These are phyloP conservation scores for Alternaria consortialis DNA, from an alignment of 2,329 filamentous ascomycete genomes.

Conservation along the genomic window DNA sequence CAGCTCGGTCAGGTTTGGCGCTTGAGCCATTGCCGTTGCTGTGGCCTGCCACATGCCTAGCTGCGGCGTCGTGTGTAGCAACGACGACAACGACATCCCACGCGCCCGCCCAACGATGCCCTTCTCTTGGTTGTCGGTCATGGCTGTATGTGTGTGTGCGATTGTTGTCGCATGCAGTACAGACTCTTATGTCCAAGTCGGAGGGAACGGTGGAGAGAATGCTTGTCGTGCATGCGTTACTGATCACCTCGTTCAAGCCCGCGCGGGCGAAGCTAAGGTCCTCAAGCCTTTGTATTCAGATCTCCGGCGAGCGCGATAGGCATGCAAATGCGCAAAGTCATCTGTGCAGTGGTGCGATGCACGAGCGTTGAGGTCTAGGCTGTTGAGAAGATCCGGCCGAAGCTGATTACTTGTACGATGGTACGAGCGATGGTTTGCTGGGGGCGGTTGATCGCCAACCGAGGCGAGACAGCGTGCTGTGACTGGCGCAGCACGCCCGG, in stretches of 20 bases:
- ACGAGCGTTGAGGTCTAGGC: not conserved
- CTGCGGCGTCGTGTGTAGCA: constrained; percentile 48
- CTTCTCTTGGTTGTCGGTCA: constrained; percentile 19
- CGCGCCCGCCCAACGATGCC: constrained; percentile 30
- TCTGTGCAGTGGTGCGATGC: not conserved
- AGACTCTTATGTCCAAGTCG: not conserved
- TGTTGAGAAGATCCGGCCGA: not conserved
- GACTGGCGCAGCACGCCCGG: not conserved
- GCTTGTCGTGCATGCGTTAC: not conserved
- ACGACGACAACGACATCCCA: constrained; percentile 38
- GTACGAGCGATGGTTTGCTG: not conserved
- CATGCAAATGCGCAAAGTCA: not conserved
- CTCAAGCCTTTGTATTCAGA: not conserved
- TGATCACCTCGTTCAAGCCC: not conserved
- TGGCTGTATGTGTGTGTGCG: not conserved
- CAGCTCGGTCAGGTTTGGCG: constrained; percentile 54
- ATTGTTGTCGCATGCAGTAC: not conserved
- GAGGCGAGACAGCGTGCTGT: not conserved
- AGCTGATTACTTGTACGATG: not conserved
- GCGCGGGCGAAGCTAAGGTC: not conserved
- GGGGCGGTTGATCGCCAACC: not conserved
- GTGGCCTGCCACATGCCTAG: constrained; percentile 56
- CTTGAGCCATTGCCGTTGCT: constrained; percentile 50
- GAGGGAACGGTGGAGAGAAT: not conserved
- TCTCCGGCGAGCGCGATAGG: not conserved